A percentile compares a stretch with the other conserved stretches of the same genome.
These are phyloP conservation scores for Rhizophora apiculata DNA, from an alignment of 345 rosid species.

Conservation along the genomic window DNA sequence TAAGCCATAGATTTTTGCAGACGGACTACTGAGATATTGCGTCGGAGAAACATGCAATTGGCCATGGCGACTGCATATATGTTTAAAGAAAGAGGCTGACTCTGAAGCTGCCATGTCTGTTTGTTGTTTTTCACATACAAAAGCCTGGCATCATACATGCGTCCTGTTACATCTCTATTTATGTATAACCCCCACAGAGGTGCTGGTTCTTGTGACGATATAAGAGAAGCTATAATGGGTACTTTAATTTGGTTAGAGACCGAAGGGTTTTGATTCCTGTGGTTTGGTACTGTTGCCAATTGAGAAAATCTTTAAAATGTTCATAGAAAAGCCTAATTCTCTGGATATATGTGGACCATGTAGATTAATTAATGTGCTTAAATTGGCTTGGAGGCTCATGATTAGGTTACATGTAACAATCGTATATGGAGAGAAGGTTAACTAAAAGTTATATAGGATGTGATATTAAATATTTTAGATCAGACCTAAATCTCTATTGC, in stretches of 20 bases:
- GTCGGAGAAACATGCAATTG: too few relatives aligned
- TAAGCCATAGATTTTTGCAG: too few relatives aligned
- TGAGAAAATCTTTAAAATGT: conserved; percentile 1
- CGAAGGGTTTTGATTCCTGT: conserved; percentile 2
- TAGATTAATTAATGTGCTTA: too few relatives aligned
- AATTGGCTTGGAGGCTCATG: neutral
- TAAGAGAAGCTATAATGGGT: neutral
- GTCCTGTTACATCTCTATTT: neutral
- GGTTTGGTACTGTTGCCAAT: conserved; percentile 14
- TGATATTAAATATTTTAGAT: neutral
- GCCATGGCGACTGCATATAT: too few relatives aligned
- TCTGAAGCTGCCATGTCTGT: too few relatives aligned
- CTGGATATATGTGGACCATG: conserved; percentile 18
- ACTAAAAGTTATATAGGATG: neutral
- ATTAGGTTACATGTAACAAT: conserved; percentile 19
- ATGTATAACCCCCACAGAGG: neutral
- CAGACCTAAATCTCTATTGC: neutral
- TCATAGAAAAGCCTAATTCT: conserved; percentile 30
- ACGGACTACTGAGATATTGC: too few relatives aligned
- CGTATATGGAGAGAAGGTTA: neutral
- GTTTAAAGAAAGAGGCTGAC: too few relatives aligned
- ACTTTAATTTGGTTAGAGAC: neutral
- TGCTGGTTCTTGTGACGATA: conserved; percentile 1
- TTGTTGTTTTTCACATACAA: too few relatives aligned
- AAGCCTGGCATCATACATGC: neutral